Evolutionary conservation across 495 filamentous ascomycete species (phyloP), one percentile per base, ranked within the genome.

Genomic region (Penicillium atrosanguineum): DNA sequence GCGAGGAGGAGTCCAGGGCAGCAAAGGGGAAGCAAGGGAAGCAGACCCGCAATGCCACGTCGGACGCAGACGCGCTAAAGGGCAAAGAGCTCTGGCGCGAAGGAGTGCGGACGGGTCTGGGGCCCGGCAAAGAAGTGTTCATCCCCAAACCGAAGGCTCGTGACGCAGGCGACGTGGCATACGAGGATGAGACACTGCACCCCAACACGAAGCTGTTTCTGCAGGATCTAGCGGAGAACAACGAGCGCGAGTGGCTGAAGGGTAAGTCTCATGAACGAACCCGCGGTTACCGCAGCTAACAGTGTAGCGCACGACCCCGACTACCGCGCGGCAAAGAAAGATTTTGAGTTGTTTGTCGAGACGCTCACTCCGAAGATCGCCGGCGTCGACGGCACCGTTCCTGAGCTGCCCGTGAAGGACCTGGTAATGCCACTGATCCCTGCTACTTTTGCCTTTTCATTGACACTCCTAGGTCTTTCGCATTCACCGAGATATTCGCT

Each of bases 151-250:
- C 83, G 21, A 85, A 89, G 68, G 76, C 89, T 7, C 79, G 89
- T 52, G 83, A 83, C 38, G 77, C 81, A 11, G 87, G 83, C 7
- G 78, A 81, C 11, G 76, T 83, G 7, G 78, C 79, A 0, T 96
- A 96, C 70, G 65, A 73, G 26, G 84, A 90, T 54, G 74, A 84
- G 37, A 83, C 69, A 6, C 70, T 96, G 41, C 91, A 96, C 70
- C 83, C 85, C 23, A 95, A 96, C 60, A 96, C 90, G 7, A 68
- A 91, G 52, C 74, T 85, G 3, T 96, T 96, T 64, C 71, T 96
- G 54, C 68, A 74, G 46, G 89, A 94, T 58, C 73, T 96, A 44
- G 82, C 81, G 51, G 73, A 76, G 48, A 89, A 96, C 63, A 96
- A 96, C 68, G 81, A 90, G 26, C 79, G 91, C 39, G 68, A 83